Base-by-base conservation (phyloP, 352 stramenopile genomes). In the Globisporangium rhizosaccharum region DNA sequence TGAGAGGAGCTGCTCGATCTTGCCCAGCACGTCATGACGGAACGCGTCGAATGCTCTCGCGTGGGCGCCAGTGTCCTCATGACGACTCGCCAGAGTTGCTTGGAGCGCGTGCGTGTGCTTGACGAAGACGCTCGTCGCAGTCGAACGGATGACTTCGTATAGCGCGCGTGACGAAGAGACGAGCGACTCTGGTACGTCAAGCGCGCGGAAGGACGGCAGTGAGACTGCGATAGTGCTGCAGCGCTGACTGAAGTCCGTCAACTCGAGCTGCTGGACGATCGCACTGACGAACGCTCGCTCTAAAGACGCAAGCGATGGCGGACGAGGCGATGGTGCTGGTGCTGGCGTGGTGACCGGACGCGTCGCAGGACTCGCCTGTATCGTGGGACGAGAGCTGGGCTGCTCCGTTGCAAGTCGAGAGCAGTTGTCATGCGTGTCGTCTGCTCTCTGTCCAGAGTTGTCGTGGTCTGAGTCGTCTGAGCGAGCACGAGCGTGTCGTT, bases 1-100 rank as follows among this genome's bases (percentile, higher is more conserved):
- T 4, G 63, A 53, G 2, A 79, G 50, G 2, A 75, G 36, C 39
- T 66, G 45, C 18, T 65, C 55, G 25, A 76, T 53, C 51, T 76
- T 66, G 10, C 25, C 25, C 42, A 60, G 44, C 1, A 60, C 52
- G 15, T 59, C 18, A n/a, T 59, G 46, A 5, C 25, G 57, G 1
- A 65, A 30, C 28, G 37, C 9, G 2, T n/a, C 1, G 12, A 15
- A 25, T 3, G 33, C 33, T 39, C 33, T 39, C 33, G 33, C 33
- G 10, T 39, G 11, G 7, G 33, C 33, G 33, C 2, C 33, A 3
- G 33, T 10, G 33, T 39, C 33, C 10, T 10, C 33, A 12, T 39
- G 33, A 12, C 33, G 33, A 39, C 33, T 39, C 33, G 33, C 28
- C 6, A 3, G 28, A 33, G 28, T 6, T 3, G 6, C 33, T 10